Evolutionary conservation across 331 rosid genomes (phyloP).

Genomic region (Quercus phellos): DNA sequence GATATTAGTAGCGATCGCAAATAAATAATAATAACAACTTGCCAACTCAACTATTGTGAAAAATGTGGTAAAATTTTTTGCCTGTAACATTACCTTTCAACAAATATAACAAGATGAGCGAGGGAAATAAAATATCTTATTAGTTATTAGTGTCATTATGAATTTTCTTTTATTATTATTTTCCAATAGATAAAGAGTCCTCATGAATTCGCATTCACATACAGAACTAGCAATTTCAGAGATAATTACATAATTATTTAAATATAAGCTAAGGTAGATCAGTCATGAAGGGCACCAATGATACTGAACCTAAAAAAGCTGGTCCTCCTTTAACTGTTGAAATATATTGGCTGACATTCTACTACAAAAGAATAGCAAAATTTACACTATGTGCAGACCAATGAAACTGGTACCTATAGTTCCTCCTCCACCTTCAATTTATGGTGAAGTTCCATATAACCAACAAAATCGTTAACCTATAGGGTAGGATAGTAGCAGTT

Average conservation of each 20-base stretch:
- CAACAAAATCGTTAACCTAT: not conserved
- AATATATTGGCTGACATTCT: conserved; percentile 3
- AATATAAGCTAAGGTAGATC: conserved; percentile 27
- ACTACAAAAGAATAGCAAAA: conserved; percentile 13
- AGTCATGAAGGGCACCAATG: conserved; percentile 22
- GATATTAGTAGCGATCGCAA: too few relatives aligned
- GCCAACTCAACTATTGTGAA: too few relatives aligned
- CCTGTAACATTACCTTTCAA: too few relatives aligned
- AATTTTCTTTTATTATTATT: not conserved
- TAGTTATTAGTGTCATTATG: too few relatives aligned
- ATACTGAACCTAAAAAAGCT: conserved; percentile 22
- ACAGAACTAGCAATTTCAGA: not conserved
- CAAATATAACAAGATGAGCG: not conserved
- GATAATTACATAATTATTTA: conserved; percentile 30
- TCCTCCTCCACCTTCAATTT: conserved; percentile 1
- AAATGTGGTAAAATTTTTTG: too few relatives aligned
- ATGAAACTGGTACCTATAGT: not conserved
- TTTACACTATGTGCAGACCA: conserved; percentile 31
- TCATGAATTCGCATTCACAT: not conserved
- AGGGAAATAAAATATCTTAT: not conserved
- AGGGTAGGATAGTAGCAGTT: conserved; percentile 4
- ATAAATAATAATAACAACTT: too few relatives aligned
- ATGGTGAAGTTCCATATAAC: not conserved
- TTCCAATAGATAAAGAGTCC: not conserved
- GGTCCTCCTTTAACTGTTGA: conserved; percentile 26